Conservation (phyloP, 768 basidiomycete genomes). For the Tephrocybe rancida region DNA sequence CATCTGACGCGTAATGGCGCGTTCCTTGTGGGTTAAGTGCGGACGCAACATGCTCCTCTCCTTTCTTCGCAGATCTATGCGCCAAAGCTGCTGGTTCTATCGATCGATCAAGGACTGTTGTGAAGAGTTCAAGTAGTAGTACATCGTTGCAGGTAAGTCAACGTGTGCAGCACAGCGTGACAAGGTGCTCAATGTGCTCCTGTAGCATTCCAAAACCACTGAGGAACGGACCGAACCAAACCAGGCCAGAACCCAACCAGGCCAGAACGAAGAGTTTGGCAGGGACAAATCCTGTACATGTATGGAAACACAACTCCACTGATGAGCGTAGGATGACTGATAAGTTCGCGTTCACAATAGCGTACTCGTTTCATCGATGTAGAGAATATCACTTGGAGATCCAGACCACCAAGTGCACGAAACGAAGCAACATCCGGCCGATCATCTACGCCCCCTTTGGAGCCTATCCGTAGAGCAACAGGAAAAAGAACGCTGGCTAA, state of each 20-base stretch:
- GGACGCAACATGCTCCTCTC: no score
- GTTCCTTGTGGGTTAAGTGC: no score
- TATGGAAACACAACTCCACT: no score
- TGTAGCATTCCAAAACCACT: not conserved
- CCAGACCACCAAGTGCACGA: not conserved
- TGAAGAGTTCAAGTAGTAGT: slow-evolving; percentile 1
- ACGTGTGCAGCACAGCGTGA: not conserved
- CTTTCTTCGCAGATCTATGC: no score
- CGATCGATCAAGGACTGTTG: not conserved
- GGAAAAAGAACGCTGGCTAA: slow-evolving; percentile 1
- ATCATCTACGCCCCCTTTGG: not conserved
- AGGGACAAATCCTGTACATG: no score
- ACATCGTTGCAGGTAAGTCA: not conserved
- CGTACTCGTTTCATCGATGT: not conserved
- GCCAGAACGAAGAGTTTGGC: not conserved
- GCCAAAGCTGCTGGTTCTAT: no score
- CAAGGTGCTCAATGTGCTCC: not conserved
- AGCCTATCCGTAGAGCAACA: slow-evolving; percentile 1
- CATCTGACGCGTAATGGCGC: no score
- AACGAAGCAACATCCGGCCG: not conserved
- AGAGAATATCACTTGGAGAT: not conserved
- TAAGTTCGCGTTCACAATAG: no score
- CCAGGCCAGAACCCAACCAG: no score
- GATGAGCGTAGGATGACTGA: no score
- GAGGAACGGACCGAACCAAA: not conserved